Conservation (phyloP, 1,284 basidiomycete genomes). For the Athelia psychrophila region DNA sequence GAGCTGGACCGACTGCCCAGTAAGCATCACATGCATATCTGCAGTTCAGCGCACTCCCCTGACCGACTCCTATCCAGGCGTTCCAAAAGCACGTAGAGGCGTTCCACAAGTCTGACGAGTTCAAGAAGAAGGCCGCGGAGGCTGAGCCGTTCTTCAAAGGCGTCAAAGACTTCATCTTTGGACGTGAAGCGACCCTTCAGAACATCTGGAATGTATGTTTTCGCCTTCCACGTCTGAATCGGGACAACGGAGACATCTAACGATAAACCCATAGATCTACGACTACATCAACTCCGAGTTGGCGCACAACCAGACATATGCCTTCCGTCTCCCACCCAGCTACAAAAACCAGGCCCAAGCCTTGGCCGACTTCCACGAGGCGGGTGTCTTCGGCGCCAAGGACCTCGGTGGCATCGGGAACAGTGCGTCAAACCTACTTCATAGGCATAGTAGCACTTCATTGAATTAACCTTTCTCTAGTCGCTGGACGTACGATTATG, state of each 20-base stretch:
- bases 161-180: conserved; percentile 67
- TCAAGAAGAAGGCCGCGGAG: conserved; percentile 56
- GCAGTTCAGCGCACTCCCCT: background rate
- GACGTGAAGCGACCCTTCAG: conserved; percentile 60
- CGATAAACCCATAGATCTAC: conserved; percentile 48
- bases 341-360: conserved; percentile 66
- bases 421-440: conserved; percentile 39
- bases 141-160: conserved; percentile 64
- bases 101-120: conserved; percentile 58
- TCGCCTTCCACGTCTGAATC: too few relatives aligned
- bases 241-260: conserved; percentile 28
- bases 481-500: conserved; percentile 78
- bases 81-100: conserved; percentile 61
- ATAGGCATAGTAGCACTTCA: background rate
- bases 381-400: conserved; percentile 68
- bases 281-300: conserved; percentile 77
- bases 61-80: too few relatives aligned
- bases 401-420: conserved; percentile 70
- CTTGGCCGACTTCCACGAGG: conserved; percentile 78
- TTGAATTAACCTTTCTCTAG: conserved; percentile 37
- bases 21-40: too few relatives aligned
- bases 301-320: conserved; percentile 77
- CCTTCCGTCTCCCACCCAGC: conserved; percentile 67
- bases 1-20: conserved; percentile 81
- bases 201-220: too few relatives aligned